phyloP scores from a whole-genome alignment of 208 protist genomes.

The Leishmania gerbilli region DNA sequence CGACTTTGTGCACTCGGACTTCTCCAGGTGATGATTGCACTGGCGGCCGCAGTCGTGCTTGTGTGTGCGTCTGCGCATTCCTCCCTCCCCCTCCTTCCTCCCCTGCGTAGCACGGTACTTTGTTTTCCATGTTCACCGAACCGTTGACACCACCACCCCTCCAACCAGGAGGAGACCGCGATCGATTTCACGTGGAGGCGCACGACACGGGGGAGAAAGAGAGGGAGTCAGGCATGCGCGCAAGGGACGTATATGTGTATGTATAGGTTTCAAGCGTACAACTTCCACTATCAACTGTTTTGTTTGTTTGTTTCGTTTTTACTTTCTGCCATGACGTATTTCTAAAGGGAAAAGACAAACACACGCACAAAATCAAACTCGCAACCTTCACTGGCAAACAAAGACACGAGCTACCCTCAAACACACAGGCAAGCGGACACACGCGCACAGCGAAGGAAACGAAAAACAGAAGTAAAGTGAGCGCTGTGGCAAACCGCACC shows the following conservation, averaged over 20 bases:
- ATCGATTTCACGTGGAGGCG: neutral
- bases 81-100: neutral
- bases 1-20: neutral
- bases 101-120: neutral
- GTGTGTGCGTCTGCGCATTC: neutral
- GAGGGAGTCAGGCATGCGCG: neutral
- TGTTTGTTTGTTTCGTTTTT: constrained; percentile 2
- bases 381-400: neutral
- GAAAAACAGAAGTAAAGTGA: neutral
- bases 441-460: neutral
- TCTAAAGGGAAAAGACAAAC: neutral
- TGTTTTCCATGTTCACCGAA: neutral
- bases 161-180: neutral
- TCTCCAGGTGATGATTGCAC: neutral
- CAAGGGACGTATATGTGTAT: constrained; percentile 4
- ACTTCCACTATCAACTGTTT: constrained; percentile 6
- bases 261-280: neutral
- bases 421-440: neutral
- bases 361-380: neutral
- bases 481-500: neutral
- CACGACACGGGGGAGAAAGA: neutral
- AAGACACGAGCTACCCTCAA: neutral
- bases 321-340: neutral
- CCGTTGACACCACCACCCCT: neutral
- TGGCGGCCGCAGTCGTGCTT: neutral